These are phyloP conservation scores for Globisporangium nagaii DNA, from an alignment of 352 stramenopile genomes.

Conservation along the genomic window DNA sequence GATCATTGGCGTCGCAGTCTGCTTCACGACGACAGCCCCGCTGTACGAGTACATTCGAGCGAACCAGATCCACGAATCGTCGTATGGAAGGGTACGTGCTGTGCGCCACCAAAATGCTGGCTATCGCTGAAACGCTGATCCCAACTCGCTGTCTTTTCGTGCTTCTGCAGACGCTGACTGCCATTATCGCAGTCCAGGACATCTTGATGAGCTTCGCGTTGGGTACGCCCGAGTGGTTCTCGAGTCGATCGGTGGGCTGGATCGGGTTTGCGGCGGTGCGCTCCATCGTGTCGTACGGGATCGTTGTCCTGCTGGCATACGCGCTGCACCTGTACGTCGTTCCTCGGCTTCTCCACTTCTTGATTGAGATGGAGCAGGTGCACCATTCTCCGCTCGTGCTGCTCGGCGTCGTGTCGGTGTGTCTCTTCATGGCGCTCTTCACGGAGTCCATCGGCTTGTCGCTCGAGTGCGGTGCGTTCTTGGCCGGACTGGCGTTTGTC, in stretches of 20 bases:
- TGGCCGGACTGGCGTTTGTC: slow-evolving; percentile 78
- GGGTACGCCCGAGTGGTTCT: slow-evolving; percentile 83
- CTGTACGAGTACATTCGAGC: slow-evolving; percentile 78
- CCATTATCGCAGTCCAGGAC: slow-evolving; percentile 84
- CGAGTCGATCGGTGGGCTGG: slow-evolving; percentile 57
- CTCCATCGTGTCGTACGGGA: slow-evolving; percentile 61
- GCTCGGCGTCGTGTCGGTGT: slow-evolving; percentile 80
- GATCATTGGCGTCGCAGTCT: slow-evolving; percentile 72
- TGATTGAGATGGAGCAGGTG: slow-evolving; percentile 76
- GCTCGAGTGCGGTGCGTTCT: slow-evolving; percentile 78
- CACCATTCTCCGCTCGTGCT: slow-evolving; percentile 74
- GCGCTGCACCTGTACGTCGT: slow-evolving; percentile 74
- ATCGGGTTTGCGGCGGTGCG: slow-evolving; percentile 67
- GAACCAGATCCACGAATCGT: slow-evolving; percentile 79
- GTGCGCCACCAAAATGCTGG: neutral
- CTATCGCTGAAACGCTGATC: neutral
- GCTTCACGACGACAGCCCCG: slow-evolving; percentile 79
- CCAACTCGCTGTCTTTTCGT: neutral
- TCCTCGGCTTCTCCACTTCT: slow-evolving; percentile 58
- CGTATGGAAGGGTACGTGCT: slow-evolving; percentile 56
- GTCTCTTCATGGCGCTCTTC: slow-evolving; percentile 81
- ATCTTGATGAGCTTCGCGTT: slow-evolving; percentile 84
- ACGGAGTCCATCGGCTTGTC: slow-evolving; percentile 79
- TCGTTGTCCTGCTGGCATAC: slow-evolving; percentile 62
- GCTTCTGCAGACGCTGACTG: slow-evolving; percentile 58